A percentile compares a stretch with the other conserved stretches of the same genome.
phyloP scores from a whole-genome alignment of 148 eudicot genomes.

The Chenopodium album region DNA sequence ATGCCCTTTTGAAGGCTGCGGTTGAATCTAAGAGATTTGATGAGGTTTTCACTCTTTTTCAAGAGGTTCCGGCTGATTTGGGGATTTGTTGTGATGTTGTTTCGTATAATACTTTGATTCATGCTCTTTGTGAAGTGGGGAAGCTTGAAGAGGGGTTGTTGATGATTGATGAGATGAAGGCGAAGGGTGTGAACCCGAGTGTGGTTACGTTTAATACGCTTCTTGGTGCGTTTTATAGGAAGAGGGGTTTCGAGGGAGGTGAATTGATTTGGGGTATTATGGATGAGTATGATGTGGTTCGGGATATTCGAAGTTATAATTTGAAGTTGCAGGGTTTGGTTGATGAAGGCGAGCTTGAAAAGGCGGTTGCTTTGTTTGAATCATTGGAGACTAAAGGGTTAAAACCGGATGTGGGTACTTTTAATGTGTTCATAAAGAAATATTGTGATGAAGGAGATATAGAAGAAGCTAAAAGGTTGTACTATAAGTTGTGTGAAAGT shows the following conservation, averaged over 20 bases:
- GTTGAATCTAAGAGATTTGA: conserved; percentile 9
- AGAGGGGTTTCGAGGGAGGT: conserved; percentile 18
- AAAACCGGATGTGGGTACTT: conserved; percentile 12
- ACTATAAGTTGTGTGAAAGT: conserved; percentile 5
- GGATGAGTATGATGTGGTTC: conserved; percentile 23
- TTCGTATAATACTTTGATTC: conserved; percentile 19
- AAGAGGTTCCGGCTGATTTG: conserved; percentile 4
- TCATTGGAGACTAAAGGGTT: conserved; percentile 10
- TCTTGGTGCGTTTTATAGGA: conserved; percentile 22
- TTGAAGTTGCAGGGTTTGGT: conserved; percentile 19
- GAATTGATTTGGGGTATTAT: conserved; percentile 23
- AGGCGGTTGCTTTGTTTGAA: conserved; percentile 14
- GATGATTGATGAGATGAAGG: conserved; percentile 18
- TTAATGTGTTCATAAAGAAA: conserved; percentile 22
- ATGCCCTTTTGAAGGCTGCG: conserved; percentile 25
- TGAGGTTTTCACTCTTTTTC: conserved; percentile 7
- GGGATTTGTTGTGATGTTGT: background rate
- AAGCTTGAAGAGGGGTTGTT: conserved; percentile 6
- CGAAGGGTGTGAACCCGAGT: background rate
- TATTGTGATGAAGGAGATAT: conserved; percentile 19
- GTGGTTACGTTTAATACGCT: conserved; percentile 22
- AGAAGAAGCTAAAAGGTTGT: conserved; percentile 11
- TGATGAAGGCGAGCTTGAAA: conserved; percentile 2
- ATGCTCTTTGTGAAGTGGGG: conserved; percentile 24
- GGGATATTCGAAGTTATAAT: conserved; percentile 15